These are phyloP conservation scores for Aureobasidium lini DNA, from an alignment of 2,329 filamentous ascomycete species.

Conservation along the genomic window DNA sequence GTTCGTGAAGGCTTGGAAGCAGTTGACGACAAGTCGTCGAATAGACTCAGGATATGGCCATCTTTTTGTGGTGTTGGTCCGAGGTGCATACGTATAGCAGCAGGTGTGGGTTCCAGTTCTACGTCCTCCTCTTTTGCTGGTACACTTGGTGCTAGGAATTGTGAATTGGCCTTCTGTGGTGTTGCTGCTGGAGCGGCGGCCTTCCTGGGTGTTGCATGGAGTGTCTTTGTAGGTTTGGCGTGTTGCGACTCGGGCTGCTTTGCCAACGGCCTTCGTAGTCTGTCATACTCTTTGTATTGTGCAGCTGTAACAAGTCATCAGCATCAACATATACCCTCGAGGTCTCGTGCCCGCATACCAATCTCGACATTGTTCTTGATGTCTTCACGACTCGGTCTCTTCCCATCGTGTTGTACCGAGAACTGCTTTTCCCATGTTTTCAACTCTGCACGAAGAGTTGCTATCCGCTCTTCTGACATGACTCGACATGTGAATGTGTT, in stretches of 20 bases:
- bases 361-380: constrained; percentile 68
- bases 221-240: constrained; percentile 10
- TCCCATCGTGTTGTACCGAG: constrained; percentile 53
- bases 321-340: background rate
- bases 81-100: constrained; percentile 34
- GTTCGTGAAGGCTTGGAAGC: constrained; percentile 32
- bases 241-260: background rate
- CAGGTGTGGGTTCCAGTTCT: constrained; percentile 28
- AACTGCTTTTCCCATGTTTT: constrained; percentile 70
- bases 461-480: constrained; percentile 10
- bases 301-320: constrained; percentile 41
- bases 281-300: constrained; percentile 73
- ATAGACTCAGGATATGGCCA: constrained; percentile 67
- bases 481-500: background rate
- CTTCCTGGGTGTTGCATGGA: background rate
- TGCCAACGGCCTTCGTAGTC: constrained; percentile 37
- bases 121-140: constrained; percentile 24
- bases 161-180: constrained; percentile 21
- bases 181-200: constrained; percentile 5
- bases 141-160: background rate
- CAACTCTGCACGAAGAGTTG: constrained; percentile 54
- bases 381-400: constrained; percentile 64
- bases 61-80: constrained; percentile 76
- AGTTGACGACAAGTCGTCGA: constrained; percentile 59
- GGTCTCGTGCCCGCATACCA: constrained; percentile 42